A percentile compares a stretch with the other conserved stretches of the same genome.
These are phyloP conservation scores for Apocynum venetum DNA, from an alignment of 257 asterid genomes.

Conservation along the genomic window DNA sequence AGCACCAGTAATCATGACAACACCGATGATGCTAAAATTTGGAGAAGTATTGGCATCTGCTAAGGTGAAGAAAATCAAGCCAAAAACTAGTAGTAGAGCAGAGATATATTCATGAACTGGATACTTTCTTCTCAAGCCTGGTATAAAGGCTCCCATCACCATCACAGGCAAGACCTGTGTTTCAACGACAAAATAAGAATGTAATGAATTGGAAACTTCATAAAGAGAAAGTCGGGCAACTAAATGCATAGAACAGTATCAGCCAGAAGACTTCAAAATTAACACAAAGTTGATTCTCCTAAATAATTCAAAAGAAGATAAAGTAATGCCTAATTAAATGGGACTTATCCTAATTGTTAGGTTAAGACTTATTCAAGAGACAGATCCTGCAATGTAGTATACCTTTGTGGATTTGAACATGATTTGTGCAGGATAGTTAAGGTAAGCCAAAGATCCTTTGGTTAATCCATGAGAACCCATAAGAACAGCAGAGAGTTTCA, in stretches of 20 bases:
- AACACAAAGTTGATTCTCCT: not conserved
- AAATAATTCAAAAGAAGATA: not conserved
- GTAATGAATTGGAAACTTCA: not conserved
- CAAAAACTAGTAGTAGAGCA: slow-evolving; percentile 64
- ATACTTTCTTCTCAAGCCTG: slow-evolving; percentile 87
- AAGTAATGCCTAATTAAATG: not conserved
- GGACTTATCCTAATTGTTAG: not conserved
- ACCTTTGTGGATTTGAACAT: slow-evolving; percentile 98
- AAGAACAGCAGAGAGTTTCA: slow-evolving; percentile 82
- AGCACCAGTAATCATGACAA: slow-evolving; percentile 78
- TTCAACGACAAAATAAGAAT: too few species aligned
- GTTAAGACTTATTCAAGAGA: not conserved
- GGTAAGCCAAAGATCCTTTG: slow-evolving; percentile 88
- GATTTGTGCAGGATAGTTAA: slow-evolving; percentile 93
- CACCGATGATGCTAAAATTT: slow-evolving; percentile 70
- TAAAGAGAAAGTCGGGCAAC: too few species aligned
- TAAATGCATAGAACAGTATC: not conserved
- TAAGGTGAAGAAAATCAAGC: slow-evolving; percentile 74
- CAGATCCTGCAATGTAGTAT: not conserved
- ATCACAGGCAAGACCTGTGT: slow-evolving; percentile 80
- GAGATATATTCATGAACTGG: slow-evolving; percentile 76
- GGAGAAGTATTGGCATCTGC: slow-evolving; percentile 91
- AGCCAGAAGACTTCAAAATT: slow-evolving; percentile 3
- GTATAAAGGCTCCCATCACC: slow-evolving; percentile 96
- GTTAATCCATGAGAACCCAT: slow-evolving; percentile 98